These are phyloP conservation scores for Candida ortonii DNA, from an alignment of 805 yeast species.

Conservation along the genomic window DNA sequence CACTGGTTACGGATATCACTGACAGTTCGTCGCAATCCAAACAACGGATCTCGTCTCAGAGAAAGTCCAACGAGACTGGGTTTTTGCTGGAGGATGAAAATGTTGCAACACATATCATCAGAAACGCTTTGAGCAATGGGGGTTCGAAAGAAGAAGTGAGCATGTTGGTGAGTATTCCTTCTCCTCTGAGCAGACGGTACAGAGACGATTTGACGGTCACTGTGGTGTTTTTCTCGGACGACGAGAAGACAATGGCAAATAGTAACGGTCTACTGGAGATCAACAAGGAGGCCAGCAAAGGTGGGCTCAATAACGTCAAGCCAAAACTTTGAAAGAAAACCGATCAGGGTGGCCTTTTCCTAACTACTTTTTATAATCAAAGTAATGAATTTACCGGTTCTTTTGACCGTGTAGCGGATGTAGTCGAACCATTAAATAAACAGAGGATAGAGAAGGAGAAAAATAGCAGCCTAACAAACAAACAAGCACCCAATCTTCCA, in stretches of 20 bases:
- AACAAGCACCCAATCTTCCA: not conserved
- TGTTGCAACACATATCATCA: constrained; percentile 86
- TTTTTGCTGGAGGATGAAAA: constrained; percentile 77
- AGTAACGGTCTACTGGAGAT: constrained; percentile 53
- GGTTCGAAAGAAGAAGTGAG: constrained; percentile 86
- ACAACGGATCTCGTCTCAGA: constrained; percentile 74
- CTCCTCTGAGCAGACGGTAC: constrained; percentile 86
- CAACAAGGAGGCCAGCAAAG: constrained; percentile 55
- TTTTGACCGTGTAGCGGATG: too few relatives aligned
- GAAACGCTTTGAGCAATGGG: constrained; percentile 87
- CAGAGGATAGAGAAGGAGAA: not conserved
- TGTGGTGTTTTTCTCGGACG: constrained; percentile 77
- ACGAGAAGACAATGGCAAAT: constrained; percentile 45
- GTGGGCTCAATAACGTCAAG: constrained; percentile 45
- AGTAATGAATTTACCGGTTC: too few relatives aligned
- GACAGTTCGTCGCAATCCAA: constrained; percentile 52
- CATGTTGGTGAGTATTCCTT: constrained; percentile 85
- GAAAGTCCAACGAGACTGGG: constrained; percentile 35
- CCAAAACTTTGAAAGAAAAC: constrained; percentile 40
- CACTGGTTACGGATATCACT: constrained; percentile 62
- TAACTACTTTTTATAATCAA: too few relatives aligned
- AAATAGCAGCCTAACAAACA: not conserved
- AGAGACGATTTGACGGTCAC: constrained; percentile 96
- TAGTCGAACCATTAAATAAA: constrained; percentile 1
- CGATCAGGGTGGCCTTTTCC: too few relatives aligned